These are phyloP conservation scores for Fusarium sp. DNA, from an alignment of 2,329 filamentous ascomycete species.

Conservation along the genomic window DNA sequence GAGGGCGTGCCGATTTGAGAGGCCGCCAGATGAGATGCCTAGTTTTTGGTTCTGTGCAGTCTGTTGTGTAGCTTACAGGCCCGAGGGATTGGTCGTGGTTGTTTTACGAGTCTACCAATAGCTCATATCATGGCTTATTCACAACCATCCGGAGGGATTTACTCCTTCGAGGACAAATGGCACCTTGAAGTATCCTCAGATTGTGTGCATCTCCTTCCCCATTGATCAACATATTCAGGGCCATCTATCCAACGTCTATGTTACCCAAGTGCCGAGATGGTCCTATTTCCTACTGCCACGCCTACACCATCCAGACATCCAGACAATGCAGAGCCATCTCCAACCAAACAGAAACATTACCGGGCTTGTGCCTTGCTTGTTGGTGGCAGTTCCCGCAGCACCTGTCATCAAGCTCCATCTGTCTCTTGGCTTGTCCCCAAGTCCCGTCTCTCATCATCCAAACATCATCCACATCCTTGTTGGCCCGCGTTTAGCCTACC, in stretches of 20 bases:
- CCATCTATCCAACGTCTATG: neutral
- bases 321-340: slow-evolving; percentile 3
- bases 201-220: slow-evolving; percentile 30
- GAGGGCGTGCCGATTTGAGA: slow-evolving; percentile 38
- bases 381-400: slow-evolving; percentile 15
- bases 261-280: slow-evolving; percentile 7
- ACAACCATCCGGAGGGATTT: slow-evolving; percentile 23
- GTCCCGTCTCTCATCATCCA: slow-evolving; percentile 23
- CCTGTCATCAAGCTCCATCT: slow-evolving; percentile 17
- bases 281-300: neutral
- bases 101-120: slow-evolving; percentile 8
- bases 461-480: slow-evolving; percentile 37
- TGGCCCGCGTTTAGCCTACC: slow-evolving; percentile 48
- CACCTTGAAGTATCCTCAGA: slow-evolving; percentile 1
- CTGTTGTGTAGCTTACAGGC: slow-evolving; percentile 18
- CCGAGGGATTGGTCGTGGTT: slow-evolving; percentile 11
- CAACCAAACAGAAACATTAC: slow-evolving; percentile 16
- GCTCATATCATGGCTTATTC: neutral
- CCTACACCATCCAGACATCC: neutral
- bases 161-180: slow-evolving; percentile 7
- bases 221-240: slow-evolving; percentile 20
- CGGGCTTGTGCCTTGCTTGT: slow-evolving; percentile 8
- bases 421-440: slow-evolving; percentile 6
- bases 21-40: slow-evolving; percentile 9
- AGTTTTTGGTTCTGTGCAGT: neutral